phyloP scores from a whole-genome alignment of 768 basidiomycete species.

The button mushroom (Agaricus bisporus) region DNA sequence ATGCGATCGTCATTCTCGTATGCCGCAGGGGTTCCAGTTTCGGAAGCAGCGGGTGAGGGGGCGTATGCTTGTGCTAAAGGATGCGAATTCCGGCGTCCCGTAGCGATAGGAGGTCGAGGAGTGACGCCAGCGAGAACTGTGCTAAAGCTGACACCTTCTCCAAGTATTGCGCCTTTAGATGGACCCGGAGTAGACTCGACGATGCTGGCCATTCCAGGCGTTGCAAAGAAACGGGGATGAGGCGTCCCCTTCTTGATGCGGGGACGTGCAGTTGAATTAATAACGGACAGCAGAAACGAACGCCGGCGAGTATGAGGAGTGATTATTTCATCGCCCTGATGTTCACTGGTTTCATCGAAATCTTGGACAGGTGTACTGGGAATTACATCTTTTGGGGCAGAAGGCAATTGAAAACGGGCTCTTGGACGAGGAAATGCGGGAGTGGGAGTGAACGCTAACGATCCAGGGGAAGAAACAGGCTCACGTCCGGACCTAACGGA shows the following conservation, averaged over 20 bases:
- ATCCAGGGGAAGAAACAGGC: slow-evolving; percentile 51
- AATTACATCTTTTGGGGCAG: slow-evolving; percentile 33
- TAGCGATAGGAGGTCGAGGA: slow-evolving; percentile 45
- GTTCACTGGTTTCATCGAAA: slow-evolving; percentile 17
- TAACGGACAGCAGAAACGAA: slow-evolving; percentile 78
- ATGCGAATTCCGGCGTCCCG: slow-evolving; percentile 45
- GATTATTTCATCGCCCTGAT: slow-evolving; percentile 37
- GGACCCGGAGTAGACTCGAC: slow-evolving; percentile 30
- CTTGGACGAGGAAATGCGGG: slow-evolving; percentile 58
- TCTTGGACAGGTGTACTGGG: slow-evolving; percentile 29
- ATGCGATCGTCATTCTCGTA: slow-evolving; percentile 52
- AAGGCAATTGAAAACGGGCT: slow-evolving; percentile 53
- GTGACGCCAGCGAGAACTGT: slow-evolving; percentile 61
- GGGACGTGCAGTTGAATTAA: slow-evolving; percentile 77
- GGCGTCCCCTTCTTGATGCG: slow-evolving; percentile 62
- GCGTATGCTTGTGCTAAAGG: slow-evolving; percentile 51
- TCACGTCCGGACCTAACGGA: slow-evolving; percentile 26
- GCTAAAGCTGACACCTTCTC: slow-evolving; percentile 29
- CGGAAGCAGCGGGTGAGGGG: slow-evolving; percentile 33
- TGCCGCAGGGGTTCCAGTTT: slow-evolving; percentile 23
- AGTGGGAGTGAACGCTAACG: slow-evolving; percentile 60
- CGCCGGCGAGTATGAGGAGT: slow-evolving; percentile 71
- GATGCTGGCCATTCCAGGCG: slow-evolving; percentile 21
- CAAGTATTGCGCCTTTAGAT: slow-evolving; percentile 6
- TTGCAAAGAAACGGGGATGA: slow-evolving; percentile 37